A percentile compares a stretch with the other conserved stretches of the same genome.
Conservation (phyloP, 2,329 filamentous ascomycete species). For the Botrytis squamosa region DNA sequence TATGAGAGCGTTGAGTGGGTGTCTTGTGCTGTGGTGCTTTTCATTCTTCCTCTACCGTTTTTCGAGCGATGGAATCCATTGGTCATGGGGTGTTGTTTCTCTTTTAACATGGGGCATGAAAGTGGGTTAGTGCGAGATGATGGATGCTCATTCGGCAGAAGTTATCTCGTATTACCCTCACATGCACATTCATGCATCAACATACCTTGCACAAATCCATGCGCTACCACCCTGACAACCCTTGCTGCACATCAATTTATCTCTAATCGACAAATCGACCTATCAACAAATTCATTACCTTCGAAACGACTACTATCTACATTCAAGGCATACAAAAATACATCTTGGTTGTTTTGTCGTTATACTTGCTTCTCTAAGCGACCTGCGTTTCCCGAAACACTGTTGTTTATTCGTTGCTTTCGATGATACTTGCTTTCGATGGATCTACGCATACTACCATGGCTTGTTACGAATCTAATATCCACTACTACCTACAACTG, state of each 20-base stretch:
- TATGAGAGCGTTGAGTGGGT: slow-evolving; percentile 29
- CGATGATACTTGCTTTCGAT: not conserved
- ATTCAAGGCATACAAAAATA: not conserved
- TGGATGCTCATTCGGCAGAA: slow-evolving; percentile 14
- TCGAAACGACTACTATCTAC: not conserved
- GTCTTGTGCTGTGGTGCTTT: slow-evolving; percentile 26
- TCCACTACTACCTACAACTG: not conserved
- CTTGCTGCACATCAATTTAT: slow-evolving; percentile 18
- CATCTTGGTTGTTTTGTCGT: slow-evolving; percentile 2
- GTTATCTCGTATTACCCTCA: slow-evolving; percentile 32
- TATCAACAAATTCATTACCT: not conserved
- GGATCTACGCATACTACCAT: not conserved
- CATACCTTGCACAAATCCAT: slow-evolving; percentile 20
- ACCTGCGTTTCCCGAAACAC: slow-evolving; percentile 20
- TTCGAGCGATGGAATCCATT: slow-evolving; percentile 23
- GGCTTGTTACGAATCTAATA: slow-evolving; percentile 1
- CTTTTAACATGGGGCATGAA: slow-evolving; percentile 25
- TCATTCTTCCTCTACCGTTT: not conserved
- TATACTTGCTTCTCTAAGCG: slow-evolving; percentile 17
- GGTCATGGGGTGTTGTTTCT: slow-evolving; percentile 33
- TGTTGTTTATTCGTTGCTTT: not conserved
- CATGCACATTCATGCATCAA: slow-evolving; percentile 24
- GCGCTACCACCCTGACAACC: slow-evolving; percentile 8
- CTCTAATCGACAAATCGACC: slow-evolving; percentile 6
- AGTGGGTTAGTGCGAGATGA: slow-evolving; percentile 16